phyloP scores from a whole-genome alignment of 306 rosid species.

The Fagus sylvatica region DNA sequence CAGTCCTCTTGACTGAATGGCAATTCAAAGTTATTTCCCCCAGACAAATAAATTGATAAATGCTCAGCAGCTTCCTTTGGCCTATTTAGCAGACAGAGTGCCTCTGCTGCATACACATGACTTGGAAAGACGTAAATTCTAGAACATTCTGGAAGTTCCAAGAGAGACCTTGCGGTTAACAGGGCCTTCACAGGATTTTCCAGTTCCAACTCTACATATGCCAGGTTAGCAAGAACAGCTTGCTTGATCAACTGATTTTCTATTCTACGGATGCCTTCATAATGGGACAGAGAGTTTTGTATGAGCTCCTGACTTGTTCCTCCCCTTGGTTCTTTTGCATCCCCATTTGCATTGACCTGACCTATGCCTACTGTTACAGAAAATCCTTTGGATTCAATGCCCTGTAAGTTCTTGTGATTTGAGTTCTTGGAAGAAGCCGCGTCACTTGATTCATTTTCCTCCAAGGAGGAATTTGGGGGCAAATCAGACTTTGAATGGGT shows the following conservation, averaged over 20 bases:
- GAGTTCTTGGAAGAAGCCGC: slow-evolving; percentile 54
- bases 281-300: slow-evolving; percentile 75
- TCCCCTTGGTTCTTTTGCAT: slow-evolving; percentile 82
- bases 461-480: slow-evolving; percentile 66
- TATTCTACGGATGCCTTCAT: slow-evolving; percentile 62
- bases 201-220: slow-evolving; percentile 86
- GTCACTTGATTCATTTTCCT: slow-evolving; percentile 65
- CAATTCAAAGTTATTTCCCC: slow-evolving; percentile 53
- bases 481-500: slow-evolving; percentile 48
- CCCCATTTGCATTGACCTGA: slow-evolving; percentile 77
- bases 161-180: slow-evolving; percentile 58
- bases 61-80: slow-evolving; percentile 84
- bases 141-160: slow-evolving; percentile 84
- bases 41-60: slow-evolving; percentile 69
- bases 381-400: slow-evolving; percentile 64
- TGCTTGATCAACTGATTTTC: slow-evolving; percentile 81
- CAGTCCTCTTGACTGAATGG: slow-evolving; percentile 84
- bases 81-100: slow-evolving; percentile 85
- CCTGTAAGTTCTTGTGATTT: slow-evolving; percentile 54
- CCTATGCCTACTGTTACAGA: slow-evolving; percentile 50
- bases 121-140: slow-evolving; percentile 80
- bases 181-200: slow-evolving; percentile 82
- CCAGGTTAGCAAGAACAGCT: slow-evolving; percentile 85
- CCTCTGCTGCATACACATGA: slow-evolving; percentile 90
- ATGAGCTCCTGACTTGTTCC: slow-evolving; percentile 76